These are phyloP conservation scores for Lophiotrema nucula DNA, from an alignment of 495 filamentous ascomycete species.

Conservation along the genomic window DNA sequence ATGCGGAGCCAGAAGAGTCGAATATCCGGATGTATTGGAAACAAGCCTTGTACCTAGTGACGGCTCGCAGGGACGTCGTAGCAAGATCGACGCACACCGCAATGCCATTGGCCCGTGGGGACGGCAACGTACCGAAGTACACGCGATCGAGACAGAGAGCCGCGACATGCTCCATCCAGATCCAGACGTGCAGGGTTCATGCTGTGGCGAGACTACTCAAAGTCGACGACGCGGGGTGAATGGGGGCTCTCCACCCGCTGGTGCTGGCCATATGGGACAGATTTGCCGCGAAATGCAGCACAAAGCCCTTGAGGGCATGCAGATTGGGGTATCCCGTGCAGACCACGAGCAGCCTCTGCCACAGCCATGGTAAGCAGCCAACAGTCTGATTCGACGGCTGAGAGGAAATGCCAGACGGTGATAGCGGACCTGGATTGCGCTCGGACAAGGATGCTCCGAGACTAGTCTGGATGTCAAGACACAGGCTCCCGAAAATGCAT, in stretches of 20 bases:
- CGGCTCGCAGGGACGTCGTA: conserved; percentile 23
- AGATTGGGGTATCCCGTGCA: conserved; percentile 13
- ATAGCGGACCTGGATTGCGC: conserved; percentile 32
- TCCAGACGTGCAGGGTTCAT: conserved; percentile 6
- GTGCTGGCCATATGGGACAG: conserved; percentile 6
- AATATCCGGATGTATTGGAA: conserved; percentile 36
- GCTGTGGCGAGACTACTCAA: conserved; percentile 17
- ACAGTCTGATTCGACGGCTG: conserved; percentile 20
- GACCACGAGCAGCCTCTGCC: not conserved
- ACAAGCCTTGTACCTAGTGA: conserved; percentile 31
- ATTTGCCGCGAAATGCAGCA: conserved; percentile 14
- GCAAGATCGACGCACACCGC: not conserved
- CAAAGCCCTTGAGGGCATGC: conserved; percentile 9
- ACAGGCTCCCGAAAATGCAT: too few species aligned
- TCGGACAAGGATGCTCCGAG: conserved; percentile 15
- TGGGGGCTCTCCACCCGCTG: too few species aligned
- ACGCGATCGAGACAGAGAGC: conserved; percentile 16
- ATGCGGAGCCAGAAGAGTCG: conserved; percentile 21
- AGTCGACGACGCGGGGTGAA: not conserved
- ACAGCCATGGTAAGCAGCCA: not conserved
- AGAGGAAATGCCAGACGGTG: conserved; percentile 23
- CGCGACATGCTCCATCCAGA: conserved; percentile 28
- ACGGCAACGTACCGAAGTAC: conserved; percentile 30
- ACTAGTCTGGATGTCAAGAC: conserved; percentile 20
- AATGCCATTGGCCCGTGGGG: conserved; percentile 28